phyloP scores from a whole-genome alignment of 495 filamentous ascomycete species.

The Penicillium mononematosum region DNA sequence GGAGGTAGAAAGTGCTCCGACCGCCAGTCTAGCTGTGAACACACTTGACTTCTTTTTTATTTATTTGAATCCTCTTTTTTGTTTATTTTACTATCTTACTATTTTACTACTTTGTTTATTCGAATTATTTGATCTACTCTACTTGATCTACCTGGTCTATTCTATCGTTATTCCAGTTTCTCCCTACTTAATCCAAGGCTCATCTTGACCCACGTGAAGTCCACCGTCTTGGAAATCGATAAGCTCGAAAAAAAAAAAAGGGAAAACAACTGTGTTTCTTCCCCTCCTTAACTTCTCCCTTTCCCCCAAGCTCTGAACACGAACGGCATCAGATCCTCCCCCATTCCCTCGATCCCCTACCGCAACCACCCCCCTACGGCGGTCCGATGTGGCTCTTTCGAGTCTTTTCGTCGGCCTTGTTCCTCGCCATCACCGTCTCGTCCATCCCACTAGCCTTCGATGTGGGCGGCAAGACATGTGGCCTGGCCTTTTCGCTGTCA shows the following conservation, averaged over 20 bases:
- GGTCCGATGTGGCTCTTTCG: constrained; percentile 68
- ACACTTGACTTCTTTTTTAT: constrained; percentile 1
- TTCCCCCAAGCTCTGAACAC: constrained; percentile 6
- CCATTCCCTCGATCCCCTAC: constrained; percentile 9
- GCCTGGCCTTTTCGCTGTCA: constrained; percentile 85
- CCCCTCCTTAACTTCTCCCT: constrained; percentile 6
- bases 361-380: constrained; percentile 6
- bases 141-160: not conserved
- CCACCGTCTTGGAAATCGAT: constrained; percentile 11
- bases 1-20: not conserved
- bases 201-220: constrained; percentile 21
- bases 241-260: constrained; percentile 27
- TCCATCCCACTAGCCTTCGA: constrained; percentile 96
- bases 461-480: constrained; percentile 91
- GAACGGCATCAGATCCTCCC: not conserved
- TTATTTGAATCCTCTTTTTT: not conserved
- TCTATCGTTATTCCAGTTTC: too few relatives aligned
- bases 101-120: not conserved
- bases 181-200: too few relatives aligned
- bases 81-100: not conserved
- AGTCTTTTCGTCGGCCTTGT: constrained; percentile 69
- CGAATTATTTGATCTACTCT: too few relatives aligned
- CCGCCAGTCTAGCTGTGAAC: constrained; percentile 3
- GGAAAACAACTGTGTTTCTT: constrained; percentile 20
- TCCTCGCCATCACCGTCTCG: constrained; percentile 84